These are phyloP conservation scores for Loxodes magnus DNA, from an alignment of 73 alveolate species.

Conservation along the genomic window DNA sequence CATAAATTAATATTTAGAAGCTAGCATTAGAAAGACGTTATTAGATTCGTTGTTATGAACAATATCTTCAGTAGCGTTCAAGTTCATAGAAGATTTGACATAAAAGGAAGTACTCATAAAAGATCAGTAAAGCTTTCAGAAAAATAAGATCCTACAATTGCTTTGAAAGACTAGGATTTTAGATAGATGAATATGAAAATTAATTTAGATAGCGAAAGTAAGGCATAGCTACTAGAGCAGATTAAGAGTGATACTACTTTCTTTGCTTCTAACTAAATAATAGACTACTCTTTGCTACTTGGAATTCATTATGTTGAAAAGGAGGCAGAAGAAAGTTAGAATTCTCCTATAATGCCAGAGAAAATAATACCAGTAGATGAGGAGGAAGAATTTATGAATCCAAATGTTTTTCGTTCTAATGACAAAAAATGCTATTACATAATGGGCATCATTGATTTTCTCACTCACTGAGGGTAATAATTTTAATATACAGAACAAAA, in stretches of 20 bases:
- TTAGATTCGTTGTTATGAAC: constrained; percentile 52
- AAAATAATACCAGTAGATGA: not conserved
- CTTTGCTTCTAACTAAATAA: constrained; percentile 63
- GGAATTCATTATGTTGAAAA: constrained; percentile 66
- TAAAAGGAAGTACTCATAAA: constrained; percentile 68
- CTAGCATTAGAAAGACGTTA: not conserved
- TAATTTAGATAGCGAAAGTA: constrained; percentile 38
- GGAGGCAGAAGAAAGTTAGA: not conserved
- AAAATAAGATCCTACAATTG: constrained; percentile 52
- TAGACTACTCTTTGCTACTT: constrained; percentile 79
- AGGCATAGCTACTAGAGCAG: constrained; percentile 45
- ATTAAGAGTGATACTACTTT: constrained; percentile 71
- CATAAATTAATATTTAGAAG: not conserved
- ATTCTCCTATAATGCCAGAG: not conserved
- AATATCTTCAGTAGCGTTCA: constrained; percentile 52
- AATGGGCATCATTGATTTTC: constrained; percentile 62
- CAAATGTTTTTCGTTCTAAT: not conserved
- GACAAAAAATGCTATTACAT: constrained; percentile 18
- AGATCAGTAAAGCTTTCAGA: constrained; percentile 37
- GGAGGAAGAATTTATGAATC: not conserved
- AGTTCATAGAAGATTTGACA: constrained; percentile 64
- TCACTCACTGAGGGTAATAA: constrained; percentile 67
- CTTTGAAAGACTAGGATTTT: constrained; percentile 85
- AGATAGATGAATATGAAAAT: constrained; percentile 50
- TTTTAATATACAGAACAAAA: constrained; percentile 43